Evolutionary conservation across 2,329 filamentous ascomycete genomes (phyloP).

Genomic region (Chalaropsis ovoidea): DNA sequence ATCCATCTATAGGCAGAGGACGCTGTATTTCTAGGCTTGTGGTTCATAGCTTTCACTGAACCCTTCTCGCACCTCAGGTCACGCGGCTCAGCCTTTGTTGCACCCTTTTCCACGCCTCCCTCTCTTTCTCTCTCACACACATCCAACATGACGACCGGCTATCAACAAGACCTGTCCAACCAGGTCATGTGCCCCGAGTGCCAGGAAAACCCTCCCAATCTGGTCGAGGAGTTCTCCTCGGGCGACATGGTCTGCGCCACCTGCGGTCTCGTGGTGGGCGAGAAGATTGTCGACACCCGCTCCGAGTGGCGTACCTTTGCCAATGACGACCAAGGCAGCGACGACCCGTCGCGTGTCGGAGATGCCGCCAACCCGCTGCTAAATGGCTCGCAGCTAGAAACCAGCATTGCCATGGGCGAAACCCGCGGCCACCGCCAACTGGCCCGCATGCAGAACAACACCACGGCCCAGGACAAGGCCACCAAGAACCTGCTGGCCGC

Average conservation of each 20-base stretch:
- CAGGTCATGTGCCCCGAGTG: constrained; percentile 83
- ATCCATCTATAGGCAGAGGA: background rate
- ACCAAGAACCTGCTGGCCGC: constrained; percentile 73
- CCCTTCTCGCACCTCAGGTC: background rate
- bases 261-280: constrained; percentile 82
- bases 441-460: constrained; percentile 76
- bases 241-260: constrained; percentile 88
- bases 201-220: constrained; percentile 79
- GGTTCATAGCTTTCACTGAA: constrained; percentile 4
- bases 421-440: constrained; percentile 62
- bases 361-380: constrained; percentile 83
- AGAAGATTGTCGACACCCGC: constrained; percentile 86
- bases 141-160: constrained; percentile 34
- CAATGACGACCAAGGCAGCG: constrained; percentile 92
- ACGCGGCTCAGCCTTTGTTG: background rate
- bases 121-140: constrained; percentile 10
- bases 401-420: constrained; percentile 75
- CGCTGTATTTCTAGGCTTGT: background rate
- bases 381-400: constrained; percentile 81
- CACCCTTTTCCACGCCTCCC: background rate
- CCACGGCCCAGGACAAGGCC: constrained; percentile 67
- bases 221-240: constrained; percentile 84
- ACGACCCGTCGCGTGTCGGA: constrained; percentile 96
- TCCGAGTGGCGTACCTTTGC: constrained; percentile 99
- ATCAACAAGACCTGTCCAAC: constrained; percentile 77